Conservation (phyloP, 2,329 filamentous ascomycete species). For the Trichoderma sp. region DNA sequence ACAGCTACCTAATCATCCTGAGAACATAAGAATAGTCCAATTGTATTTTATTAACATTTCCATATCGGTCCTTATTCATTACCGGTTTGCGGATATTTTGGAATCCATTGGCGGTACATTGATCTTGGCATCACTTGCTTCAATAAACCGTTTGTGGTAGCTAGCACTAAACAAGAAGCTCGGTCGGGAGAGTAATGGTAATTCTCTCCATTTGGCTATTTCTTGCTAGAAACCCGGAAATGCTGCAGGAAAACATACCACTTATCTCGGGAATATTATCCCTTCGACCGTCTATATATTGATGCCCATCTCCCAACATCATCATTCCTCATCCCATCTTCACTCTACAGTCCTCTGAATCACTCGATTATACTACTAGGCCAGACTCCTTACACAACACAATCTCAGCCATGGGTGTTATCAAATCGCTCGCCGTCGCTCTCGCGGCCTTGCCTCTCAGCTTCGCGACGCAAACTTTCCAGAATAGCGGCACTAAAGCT, state of each 20-base stretch:
- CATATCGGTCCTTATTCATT: neutral
- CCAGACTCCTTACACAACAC: no score
- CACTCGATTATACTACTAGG: no score
- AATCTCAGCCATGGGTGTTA: neutral
- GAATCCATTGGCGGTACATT: neutral
- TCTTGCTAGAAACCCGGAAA: neutral
- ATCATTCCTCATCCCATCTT: neutral
- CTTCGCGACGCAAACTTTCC: conserved; percentile 40
- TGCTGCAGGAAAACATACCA: neutral
- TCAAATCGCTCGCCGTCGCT: neutral
- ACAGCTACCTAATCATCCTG: neutral
- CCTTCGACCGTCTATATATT: neutral
- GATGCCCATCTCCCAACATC: no score
- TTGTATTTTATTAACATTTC: neutral
- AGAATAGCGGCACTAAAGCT: conserved; percentile 42
- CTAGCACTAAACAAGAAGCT: neutral
- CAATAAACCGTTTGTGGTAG: neutral
- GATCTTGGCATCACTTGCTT: neutral
- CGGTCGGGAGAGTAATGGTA: neutral
- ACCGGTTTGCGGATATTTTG: neutral
- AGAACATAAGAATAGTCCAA: neutral
- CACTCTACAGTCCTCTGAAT: no score
- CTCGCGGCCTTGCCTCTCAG: neutral
- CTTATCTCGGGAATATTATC: neutral
- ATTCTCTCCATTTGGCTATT: neutral